These are phyloP conservation scores for Fusarium sp. DNA, from an alignment of 2,329 filamentous ascomycete genomes.

Conservation along the genomic window DNA sequence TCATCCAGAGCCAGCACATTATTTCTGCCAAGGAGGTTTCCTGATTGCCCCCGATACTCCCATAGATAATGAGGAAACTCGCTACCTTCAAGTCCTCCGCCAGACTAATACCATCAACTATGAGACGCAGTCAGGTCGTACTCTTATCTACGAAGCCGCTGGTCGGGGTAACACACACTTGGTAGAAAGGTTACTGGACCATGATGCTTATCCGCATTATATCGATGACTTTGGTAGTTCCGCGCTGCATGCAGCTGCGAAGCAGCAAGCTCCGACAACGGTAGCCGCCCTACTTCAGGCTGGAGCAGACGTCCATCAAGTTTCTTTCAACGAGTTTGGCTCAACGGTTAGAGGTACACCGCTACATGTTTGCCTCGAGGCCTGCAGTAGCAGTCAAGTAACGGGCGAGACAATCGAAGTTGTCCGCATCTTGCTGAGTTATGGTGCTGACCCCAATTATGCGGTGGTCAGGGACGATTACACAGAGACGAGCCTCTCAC, in stretches of 20 bases:
- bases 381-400: accelerated
- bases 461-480: neutral
- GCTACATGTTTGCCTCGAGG: neutral
- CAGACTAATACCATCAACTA: neutral
- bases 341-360: neutral
- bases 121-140: neutral
- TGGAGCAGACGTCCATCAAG: neutral
- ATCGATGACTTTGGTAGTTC: neutral
- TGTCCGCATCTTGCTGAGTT: neutral
- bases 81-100: neutral
- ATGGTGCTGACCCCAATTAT: neutral
- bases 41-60: neutral
- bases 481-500: neutral
- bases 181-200: neutral
- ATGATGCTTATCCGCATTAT: neutral
- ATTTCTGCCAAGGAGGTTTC: neutral
- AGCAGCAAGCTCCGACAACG: neutral
- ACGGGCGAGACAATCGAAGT: neutral
- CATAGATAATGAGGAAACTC: neutral
- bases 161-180: neutral
- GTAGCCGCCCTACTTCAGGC: neutral
- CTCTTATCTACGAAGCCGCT: neutral
- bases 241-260: neutral
- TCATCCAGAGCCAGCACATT: neutral
- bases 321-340: neutral